Evolutionary conservation across 116 monocot genomes (phyloP).

Genomic region (Posidonia oceanica): DNA sequence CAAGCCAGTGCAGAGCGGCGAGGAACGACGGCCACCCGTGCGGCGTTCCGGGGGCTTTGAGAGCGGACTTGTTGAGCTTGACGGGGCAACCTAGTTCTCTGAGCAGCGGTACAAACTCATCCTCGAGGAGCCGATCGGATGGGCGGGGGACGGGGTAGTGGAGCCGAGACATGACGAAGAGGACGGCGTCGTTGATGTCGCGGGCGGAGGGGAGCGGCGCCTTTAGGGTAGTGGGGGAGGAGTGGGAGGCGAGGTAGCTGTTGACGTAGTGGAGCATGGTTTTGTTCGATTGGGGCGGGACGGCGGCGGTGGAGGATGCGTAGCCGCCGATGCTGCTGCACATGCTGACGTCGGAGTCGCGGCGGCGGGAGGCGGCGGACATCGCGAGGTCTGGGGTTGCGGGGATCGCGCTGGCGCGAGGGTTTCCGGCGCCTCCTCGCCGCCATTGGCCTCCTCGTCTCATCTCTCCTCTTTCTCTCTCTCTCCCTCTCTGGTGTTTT

Average conservation of each 20-base stretch:
- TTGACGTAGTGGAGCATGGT: slow-evolving; percentile 43
- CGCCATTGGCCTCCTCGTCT: no score
- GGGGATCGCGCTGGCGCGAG: slow-evolving; percentile 2
- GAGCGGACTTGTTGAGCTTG: slow-evolving; percentile 60
- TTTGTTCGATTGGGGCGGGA: slow-evolving; percentile 14
- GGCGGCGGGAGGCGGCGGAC: slow-evolving; percentile 15
- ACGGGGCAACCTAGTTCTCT: slow-evolving; percentile 38
- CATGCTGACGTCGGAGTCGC: slow-evolving; percentile 63
- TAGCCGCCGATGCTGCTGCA: no score
- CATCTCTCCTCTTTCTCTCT: no score
- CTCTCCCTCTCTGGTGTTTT: no score
- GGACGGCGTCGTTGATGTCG: slow-evolving; percentile 44
- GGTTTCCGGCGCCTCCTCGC: not conserved
- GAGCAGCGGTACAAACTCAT: slow-evolving; percentile 41
- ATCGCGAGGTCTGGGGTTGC: slow-evolving; percentile 1
- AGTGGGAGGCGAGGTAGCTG: slow-evolving; percentile 34
- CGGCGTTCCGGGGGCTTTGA: slow-evolving; percentile 71
- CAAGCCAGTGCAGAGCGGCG: slow-evolving; percentile 62
- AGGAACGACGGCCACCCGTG: slow-evolving; percentile 74
- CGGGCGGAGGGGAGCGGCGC: slow-evolving; percentile 52
- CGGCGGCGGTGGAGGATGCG: not conserved
- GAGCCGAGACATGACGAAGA: slow-evolving; percentile 35
- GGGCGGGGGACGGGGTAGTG: slow-evolving; percentile 6
- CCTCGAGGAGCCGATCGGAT: slow-evolving; percentile 23
- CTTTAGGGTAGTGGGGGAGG: slow-evolving; percentile 21